These are phyloP conservation scores for Exophiala dermatitidis DNA, from an alignment of 2,329 filamentous ascomycete species.

Conservation along the genomic window DNA sequence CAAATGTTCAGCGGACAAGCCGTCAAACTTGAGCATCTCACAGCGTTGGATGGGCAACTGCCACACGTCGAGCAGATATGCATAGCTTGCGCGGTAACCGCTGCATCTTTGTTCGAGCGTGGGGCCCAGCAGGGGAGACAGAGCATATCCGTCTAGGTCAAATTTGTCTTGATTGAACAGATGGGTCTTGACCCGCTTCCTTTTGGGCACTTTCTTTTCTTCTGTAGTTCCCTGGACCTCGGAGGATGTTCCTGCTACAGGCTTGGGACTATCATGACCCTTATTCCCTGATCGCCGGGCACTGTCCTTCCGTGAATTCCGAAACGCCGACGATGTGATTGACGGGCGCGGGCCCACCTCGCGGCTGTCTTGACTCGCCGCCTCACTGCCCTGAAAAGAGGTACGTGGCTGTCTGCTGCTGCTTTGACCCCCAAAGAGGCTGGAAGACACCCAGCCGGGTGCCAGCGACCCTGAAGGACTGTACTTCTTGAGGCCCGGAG, in stretches of 20 bases:
- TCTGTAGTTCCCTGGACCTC: conserved; percentile 23
- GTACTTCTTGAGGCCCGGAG: conserved; percentile 22
- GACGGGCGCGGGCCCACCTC: conserved; percentile 12
- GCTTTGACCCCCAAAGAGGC: conserved; percentile 16
- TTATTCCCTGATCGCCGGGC: background rate
- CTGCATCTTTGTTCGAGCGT: conserved; percentile 43
- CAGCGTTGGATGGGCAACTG: conserved; percentile 47
- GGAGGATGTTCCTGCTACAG: conserved; percentile 31
- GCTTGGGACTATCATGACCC: conserved; percentile 29
- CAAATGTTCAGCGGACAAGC: conserved; percentile 15
- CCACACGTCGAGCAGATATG: conserved; percentile 54
- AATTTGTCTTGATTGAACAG: conserved; percentile 53
- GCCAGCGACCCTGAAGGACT: conserved; percentile 23
- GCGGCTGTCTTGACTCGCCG: conserved; percentile 16
- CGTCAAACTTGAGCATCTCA: conserved; percentile 53
- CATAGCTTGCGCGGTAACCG: conserved; percentile 52
- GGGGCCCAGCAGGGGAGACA: conserved; percentile 45
- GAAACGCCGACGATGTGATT: conserved; percentile 8
- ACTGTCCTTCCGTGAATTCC: conserved; percentile 16
- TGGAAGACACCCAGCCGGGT: conserved; percentile 18
- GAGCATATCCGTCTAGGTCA: conserved; percentile 38
- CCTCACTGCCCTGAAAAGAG: conserved; percentile 17
- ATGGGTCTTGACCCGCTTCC: conserved; percentile 42
- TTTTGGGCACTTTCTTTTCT: conserved; percentile 21
- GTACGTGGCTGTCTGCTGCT: conserved; percentile 7